Conservation (phyloP, 2,329 filamentous ascomycete species). For the Colletotrichum liaoningense region DNA sequence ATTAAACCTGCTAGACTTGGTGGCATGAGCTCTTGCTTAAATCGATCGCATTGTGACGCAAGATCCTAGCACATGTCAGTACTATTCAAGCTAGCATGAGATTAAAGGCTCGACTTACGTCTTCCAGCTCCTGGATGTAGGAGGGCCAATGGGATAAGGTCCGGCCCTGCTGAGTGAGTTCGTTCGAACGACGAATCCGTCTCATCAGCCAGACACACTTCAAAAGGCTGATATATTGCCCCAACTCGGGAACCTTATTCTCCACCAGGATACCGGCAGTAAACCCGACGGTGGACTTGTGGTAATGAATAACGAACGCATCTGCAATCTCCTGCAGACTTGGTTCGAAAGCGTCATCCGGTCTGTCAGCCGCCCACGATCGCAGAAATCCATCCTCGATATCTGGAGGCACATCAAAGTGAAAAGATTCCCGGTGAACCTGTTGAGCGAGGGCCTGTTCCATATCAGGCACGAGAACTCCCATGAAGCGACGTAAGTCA, state of each 20-base stretch:
- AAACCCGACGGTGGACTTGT: conserved; percentile 41
- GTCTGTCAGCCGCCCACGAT: conserved; percentile 13
- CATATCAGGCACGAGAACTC: conserved; percentile 38
- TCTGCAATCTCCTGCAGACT: conserved; percentile 43
- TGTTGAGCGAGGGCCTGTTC: conserved; percentile 35
- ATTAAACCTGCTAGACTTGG: conserved; percentile 37
- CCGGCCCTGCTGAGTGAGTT: conserved; percentile 29
- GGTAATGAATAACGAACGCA: conserved; percentile 45
- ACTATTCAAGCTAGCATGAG: no score
- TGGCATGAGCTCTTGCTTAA: conserved; percentile 41
- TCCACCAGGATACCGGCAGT: conserved; percentile 41
- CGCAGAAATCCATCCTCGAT: conserved; percentile 37
- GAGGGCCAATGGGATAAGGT: conserved; percentile 49
- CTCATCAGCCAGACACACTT: conserved; percentile 48
- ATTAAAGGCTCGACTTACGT: conserved; percentile 38
- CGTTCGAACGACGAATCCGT: conserved; percentile 24
- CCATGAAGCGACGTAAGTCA: conserved; percentile 38
- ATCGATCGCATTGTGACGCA: conserved; percentile 41
- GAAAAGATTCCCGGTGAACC: conserved; percentile 16
- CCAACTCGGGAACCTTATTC: conserved; percentile 37
- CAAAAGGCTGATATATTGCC: conserved; percentile 46
- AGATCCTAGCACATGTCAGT: conserved; percentile 39
- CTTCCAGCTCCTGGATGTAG: conserved; percentile 45
- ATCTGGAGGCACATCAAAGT: conserved; percentile 37
- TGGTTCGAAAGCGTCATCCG: background rate